These are phyloP conservation scores for Neurospora sublineolata DNA, from an alignment of 495 filamentous ascomycete genomes.

Conservation along the genomic window DNA sequence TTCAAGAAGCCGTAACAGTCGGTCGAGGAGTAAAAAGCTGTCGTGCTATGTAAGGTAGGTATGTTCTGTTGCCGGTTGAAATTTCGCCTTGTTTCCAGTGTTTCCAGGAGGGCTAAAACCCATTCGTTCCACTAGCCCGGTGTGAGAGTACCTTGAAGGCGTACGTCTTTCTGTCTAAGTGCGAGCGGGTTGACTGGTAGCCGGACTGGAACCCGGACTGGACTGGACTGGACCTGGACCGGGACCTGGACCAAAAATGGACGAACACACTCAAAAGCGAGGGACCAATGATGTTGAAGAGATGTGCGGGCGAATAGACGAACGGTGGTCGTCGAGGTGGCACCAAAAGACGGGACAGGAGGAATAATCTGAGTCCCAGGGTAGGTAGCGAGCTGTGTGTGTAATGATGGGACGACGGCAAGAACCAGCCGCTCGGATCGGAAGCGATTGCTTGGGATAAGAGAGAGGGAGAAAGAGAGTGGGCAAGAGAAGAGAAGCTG, in stretches of 20 bases:
- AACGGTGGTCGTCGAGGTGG: neutral
- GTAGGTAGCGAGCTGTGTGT: neutral
- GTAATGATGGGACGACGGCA: neutral
- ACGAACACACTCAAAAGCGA: neutral
- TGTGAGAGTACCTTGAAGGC: neutral
- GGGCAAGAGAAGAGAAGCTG: neutral
- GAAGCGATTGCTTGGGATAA: neutral
- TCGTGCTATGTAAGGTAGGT: neutral
- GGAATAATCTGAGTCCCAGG: neutral
- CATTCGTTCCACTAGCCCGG: neutral
- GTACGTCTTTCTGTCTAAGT: neutral
- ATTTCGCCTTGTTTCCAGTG: neutral
- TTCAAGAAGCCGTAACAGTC: neutral
- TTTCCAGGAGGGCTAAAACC: neutral
- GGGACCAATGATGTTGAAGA: neutral
- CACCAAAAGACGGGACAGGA: neutral
- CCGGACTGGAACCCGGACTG: neutral
- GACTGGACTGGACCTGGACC: neutral
- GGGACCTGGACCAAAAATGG: neutral
- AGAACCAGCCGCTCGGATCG: neutral
- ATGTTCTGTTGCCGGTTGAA: neutral
- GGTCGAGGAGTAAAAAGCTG: neutral
- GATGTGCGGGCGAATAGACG: neutral
- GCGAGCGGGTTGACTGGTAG: neutral
- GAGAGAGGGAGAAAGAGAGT: neutral